These are phyloP conservation scores for Articulospora tetracladia DNA, from an alignment of 495 filamentous ascomycete species.

Conservation along the genomic window DNA sequence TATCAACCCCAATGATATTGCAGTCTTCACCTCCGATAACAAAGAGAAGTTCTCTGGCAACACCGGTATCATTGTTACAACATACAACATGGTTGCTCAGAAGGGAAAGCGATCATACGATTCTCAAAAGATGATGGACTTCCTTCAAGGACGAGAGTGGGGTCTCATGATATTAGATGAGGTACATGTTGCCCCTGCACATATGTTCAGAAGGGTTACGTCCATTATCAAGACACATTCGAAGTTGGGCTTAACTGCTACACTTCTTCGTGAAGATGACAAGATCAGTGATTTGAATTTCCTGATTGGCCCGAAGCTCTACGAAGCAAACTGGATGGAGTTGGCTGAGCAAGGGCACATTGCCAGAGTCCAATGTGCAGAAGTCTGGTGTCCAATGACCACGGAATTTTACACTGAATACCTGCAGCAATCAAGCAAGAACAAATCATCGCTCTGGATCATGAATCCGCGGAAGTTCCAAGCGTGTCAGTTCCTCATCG, in stretches of 20 bases:
- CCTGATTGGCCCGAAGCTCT: conserved; percentile 94
- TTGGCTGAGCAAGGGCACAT: conserved; percentile 96
- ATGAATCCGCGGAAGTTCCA: conserved; percentile 99
- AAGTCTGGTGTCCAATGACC: conserved; percentile 99
- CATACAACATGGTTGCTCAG: conserved; percentile 97
- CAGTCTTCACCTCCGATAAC: conserved; percentile 90
- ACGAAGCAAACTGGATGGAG: conserved; percentile 99
- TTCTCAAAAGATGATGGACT: conserved; percentile 97
- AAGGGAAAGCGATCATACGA: conserved; percentile 84
- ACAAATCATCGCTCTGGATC: conserved; percentile 76
- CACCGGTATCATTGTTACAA: conserved; percentile 94
- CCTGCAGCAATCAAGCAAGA: conserved; percentile 65
- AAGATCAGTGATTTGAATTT: conserved; percentile 98
- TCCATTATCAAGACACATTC: conserved; percentile 88
- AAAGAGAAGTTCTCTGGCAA: conserved; percentile 86
- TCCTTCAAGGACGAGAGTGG: conserved; percentile 89
- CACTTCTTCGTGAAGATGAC: conserved; percentile 92
- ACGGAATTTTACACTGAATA: conserved; percentile 97
- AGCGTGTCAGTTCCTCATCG: conserved; percentile 92
- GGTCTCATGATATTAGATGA: conserved; percentile 97
- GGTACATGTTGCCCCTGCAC: conserved; percentile 95
- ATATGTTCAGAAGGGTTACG: conserved; percentile 92
- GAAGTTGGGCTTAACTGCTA: conserved; percentile 96
- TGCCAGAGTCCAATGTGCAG: conserved; percentile 94
- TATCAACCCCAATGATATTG: conserved; percentile 88